phyloP scores from a whole-genome alignment of 306 rosid species.

The Mimosa bimucronata region DNA sequence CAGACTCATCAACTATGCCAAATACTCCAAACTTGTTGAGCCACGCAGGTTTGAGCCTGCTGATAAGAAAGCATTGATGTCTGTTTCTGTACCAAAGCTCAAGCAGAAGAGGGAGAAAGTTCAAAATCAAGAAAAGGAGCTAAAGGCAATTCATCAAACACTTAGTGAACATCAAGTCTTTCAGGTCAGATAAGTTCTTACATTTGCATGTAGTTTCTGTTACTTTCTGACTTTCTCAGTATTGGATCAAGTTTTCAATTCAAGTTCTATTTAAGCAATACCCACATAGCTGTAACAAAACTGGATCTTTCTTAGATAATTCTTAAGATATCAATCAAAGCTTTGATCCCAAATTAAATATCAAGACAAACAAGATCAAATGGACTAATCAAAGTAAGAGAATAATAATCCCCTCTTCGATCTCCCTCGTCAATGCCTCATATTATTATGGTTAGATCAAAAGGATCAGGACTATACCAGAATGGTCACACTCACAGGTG shows the following conservation, averaged over 20 bases:
- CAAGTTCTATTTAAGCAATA: constrained; percentile 5
- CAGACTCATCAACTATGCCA: constrained; percentile 47
- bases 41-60: constrained; percentile 36
- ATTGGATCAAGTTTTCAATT: constrained; percentile 17
- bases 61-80: constrained; percentile 13
- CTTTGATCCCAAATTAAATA: not conserved
- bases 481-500: constrained; percentile 29
- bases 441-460: constrained; percentile 21
- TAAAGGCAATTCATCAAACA: constrained; percentile 47
- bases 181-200: constrained; percentile 55
- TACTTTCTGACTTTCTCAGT: not conserved
- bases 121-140: constrained; percentile 27
- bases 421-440: constrained; percentile 19
- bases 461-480: constrained; percentile 24
- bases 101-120: constrained; percentile 18
- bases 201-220: not conserved
- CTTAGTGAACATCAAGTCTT: constrained; percentile 50
- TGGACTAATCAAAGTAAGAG: not conserved
- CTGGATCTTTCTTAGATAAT: constrained; percentile 1
- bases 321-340: constrained; percentile 24
- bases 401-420: not conserved
- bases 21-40: constrained; percentile 67
- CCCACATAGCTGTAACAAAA: not conserved
- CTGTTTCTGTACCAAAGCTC: constrained; percentile 36
- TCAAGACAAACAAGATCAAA: constrained; percentile 4